A percentile compares a stretch with the other conserved stretches of the same genome.
Conservation (phyloP, 306 rosid genomes). For the Pterocarpus santalinus region DNA sequence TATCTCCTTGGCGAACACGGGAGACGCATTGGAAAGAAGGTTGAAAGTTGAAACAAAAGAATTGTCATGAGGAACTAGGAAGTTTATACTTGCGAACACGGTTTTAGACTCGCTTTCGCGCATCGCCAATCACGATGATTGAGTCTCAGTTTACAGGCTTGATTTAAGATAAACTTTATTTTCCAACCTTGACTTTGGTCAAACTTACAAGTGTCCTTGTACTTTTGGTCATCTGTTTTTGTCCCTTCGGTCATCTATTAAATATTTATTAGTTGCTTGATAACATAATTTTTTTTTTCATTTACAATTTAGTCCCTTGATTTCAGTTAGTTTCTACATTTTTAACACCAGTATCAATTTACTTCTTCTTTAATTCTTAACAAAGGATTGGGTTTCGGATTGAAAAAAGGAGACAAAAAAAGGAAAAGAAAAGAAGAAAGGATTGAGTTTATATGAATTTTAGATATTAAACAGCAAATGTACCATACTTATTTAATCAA, state of each 20-base stretch:
- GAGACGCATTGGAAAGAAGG: neutral
- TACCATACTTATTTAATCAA: no score
- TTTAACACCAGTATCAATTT: neutral
- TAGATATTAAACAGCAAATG: no score
- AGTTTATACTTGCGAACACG: neutral
- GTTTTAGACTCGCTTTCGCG: neutral
- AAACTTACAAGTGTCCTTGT: neutral
- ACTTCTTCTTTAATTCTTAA: no score
- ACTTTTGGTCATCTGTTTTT: neutral
- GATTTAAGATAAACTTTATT: no score
- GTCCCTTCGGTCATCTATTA: no score
- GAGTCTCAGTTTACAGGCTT: neutral
- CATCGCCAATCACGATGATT: neutral
- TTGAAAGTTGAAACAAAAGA: neutral
- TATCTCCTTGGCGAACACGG: constrained; percentile 1
- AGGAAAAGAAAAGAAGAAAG: no score
- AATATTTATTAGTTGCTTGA: neutral
- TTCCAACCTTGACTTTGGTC: neutral
- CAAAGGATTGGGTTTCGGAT: no score
- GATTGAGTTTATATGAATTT: no score
- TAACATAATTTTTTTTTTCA: no score
- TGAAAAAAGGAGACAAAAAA: no score
- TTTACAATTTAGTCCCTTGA: neutral
- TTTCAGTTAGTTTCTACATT: neutral
- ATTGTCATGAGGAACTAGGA: neutral